Percentiles rank a stretch among this genome's conserved stretches.
Conservation (phyloP, 371 early-diverging fungal species). For the Syncephalastrum racemosum region DNA sequence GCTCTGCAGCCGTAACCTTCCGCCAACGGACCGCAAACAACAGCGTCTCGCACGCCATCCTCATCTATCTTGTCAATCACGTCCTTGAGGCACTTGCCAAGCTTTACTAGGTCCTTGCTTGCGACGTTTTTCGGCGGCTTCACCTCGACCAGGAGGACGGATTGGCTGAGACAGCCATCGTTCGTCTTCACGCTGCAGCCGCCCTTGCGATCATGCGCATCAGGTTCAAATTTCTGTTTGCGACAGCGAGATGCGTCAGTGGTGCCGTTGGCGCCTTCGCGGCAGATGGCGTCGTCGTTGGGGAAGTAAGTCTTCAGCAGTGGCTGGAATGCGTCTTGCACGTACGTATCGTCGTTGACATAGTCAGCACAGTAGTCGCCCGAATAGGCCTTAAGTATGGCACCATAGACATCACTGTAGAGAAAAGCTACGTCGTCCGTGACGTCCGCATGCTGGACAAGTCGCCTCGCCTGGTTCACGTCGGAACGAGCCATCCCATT, state of each 20-base stretch:
- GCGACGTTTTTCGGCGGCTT: slow-evolving; percentile 6
- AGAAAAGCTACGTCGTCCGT: too few species aligned
- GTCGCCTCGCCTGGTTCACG: too few species aligned
- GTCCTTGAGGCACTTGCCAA: slow-evolving; percentile 12
- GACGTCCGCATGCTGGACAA: too few species aligned
- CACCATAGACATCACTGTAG: too few species aligned
- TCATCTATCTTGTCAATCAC: too few species aligned
- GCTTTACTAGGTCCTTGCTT: slow-evolving; percentile 12
- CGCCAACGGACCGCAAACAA: too few species aligned
- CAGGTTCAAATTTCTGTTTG: slow-evolving; percentile 3
- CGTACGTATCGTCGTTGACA: slow-evolving; percentile 16
- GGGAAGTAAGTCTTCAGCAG: slow-evolving; percentile 8
- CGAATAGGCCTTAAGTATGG: too few species aligned
- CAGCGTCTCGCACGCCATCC: too few species aligned
- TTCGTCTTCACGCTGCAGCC: slow-evolving; percentile 10
- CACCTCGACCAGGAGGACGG: slow-evolving; percentile 8
- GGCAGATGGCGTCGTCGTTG: slow-evolving; percentile 1
- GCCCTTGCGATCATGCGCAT: slow-evolving; percentile 8
- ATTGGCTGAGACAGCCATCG: slow-evolving; percentile 8
- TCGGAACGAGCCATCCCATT: too few species aligned
- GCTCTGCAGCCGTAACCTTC: too few species aligned
- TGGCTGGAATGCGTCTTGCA: slow-evolving; percentile 4
- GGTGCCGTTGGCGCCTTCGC: slow-evolving; percentile 10
- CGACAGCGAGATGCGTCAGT: slow-evolving; percentile 2
- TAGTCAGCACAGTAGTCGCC: too few species aligned